A percentile compares a stretch with the other conserved stretches of the same genome.
phyloP scores from a whole-genome alignment of 1,284 basidiomycete species.

The Marasmius oreades region DNA sequence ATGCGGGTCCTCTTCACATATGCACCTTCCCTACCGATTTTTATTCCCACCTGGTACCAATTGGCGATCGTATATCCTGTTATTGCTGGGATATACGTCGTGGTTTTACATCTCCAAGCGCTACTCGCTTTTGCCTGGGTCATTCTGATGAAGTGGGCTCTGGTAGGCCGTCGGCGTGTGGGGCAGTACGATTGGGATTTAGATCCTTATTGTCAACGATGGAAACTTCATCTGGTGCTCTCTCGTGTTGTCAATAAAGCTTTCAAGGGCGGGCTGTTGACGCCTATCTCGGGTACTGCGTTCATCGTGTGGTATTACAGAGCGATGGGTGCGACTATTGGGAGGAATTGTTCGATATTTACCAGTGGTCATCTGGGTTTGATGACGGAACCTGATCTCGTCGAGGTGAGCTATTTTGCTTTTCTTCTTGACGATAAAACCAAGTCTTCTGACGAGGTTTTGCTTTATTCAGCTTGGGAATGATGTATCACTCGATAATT shows the following conservation, averaged over 20 bases:
- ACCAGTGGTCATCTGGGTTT: conserved; percentile 35
- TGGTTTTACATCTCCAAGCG: conserved; percentile 31
- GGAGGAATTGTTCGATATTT: conserved; percentile 35
- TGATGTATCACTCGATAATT: conserved; percentile 38
- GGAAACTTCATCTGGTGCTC: conserved; percentile 41
- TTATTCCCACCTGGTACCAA: conserved; percentile 30
- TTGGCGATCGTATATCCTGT: conserved; percentile 33
- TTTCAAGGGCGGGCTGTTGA: conserved; percentile 35
- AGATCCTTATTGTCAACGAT: conserved; percentile 42
- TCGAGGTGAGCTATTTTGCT: conserved; percentile 25
- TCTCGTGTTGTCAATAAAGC: conserved; percentile 32
- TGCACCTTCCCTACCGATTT: conserved; percentile 25
- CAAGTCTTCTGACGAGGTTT: neutral
- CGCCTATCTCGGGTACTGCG: conserved; percentile 32
- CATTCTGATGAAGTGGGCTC: conserved; percentile 34
- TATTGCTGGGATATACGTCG: conserved; percentile 32
- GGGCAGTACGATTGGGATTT: conserved; percentile 40
- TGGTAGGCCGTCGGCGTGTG: conserved; percentile 33
- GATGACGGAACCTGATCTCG: conserved; percentile 43
- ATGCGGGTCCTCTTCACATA: conserved; percentile 29
- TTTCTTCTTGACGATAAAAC: neutral
- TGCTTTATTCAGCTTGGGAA: conserved; percentile 32
- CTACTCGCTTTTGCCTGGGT: conserved; percentile 34
- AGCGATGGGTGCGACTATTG: conserved; percentile 37
- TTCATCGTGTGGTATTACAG: conserved; percentile 41